A percentile compares a stretch with the other conserved stretches of the same genome.
Conservation (phyloP, 164 flowering plant species). For the Kalanchoe fedtschenkoi region DNA sequence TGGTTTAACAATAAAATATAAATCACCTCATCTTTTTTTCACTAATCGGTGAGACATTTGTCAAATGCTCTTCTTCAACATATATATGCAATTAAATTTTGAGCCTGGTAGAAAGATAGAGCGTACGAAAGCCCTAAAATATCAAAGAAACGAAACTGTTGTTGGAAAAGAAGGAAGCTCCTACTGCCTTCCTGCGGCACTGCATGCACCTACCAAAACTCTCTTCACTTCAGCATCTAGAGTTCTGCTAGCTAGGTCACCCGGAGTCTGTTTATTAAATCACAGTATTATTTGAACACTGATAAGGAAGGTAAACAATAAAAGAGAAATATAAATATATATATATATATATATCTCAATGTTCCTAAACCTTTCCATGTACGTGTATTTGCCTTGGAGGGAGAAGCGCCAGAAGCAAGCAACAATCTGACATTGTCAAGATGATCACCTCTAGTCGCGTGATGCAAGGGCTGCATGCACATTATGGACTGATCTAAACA, state of each 20-base stretch:
- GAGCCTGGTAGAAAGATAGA: too few relatives aligned
- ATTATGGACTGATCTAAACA: too few relatives aligned
- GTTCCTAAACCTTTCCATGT: conserved; percentile 91
- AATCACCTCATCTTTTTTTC: too few relatives aligned
- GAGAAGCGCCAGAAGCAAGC: conserved; percentile 62
- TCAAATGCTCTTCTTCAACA: too few relatives aligned
- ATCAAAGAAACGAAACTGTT: too few relatives aligned
- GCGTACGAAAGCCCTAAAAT: too few relatives aligned
- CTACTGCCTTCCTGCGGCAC: background rate
- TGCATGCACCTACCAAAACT: conserved; percentile 33
- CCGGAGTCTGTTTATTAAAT: conserved; percentile 37
- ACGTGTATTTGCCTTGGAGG: conserved; percentile 35
- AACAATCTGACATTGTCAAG: conserved; percentile 39
- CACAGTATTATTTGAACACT: background rate
- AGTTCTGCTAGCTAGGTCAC: conserved; percentile 51
- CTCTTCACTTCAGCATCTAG: conserved; percentile 44
- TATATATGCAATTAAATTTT: too few relatives aligned
- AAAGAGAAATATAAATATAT: background rate
- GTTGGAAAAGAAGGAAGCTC: too few relatives aligned
- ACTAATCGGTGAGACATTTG: too few relatives aligned
- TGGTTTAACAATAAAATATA: too few relatives aligned
- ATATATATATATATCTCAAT: too few relatives aligned
- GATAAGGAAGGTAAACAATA: conserved; percentile 1
- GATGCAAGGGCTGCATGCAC: conserved; percentile 99
- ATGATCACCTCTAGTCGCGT: conserved; percentile 88